These are phyloP conservation scores for Aspergillus udagawae DNA, from an alignment of 2,329 filamentous ascomycete genomes.

Conservation along the genomic window DNA sequence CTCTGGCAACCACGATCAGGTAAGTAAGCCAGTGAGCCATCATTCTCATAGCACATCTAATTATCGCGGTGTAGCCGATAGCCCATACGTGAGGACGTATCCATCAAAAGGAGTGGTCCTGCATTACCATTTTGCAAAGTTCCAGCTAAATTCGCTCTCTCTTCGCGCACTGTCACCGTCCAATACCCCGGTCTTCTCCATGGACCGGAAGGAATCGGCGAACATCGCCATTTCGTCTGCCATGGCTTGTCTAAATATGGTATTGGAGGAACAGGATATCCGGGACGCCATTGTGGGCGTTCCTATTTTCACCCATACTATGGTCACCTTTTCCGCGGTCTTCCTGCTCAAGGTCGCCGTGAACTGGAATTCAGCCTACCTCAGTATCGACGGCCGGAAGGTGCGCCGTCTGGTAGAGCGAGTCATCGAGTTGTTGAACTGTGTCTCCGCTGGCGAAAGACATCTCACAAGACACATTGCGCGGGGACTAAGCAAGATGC, in stretches of 20 bases:
- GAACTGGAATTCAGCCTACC: slow-evolving; percentile 41
- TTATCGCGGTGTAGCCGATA: slow-evolving; percentile 30
- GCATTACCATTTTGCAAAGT: slow-evolving; percentile 52
- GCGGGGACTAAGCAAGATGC: slow-evolving; percentile 39
- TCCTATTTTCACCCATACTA: slow-evolving; percentile 43
- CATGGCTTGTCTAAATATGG: slow-evolving; percentile 45
- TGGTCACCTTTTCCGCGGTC: slow-evolving; percentile 45
- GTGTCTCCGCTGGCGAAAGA: slow-evolving; percentile 39
- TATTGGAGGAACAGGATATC: slow-evolving; percentile 47
- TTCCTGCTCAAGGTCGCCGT: slow-evolving; percentile 44
- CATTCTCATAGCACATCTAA: not conserved
- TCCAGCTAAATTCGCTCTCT: slow-evolving; percentile 48
- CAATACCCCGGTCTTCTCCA: slow-evolving; percentile 40
- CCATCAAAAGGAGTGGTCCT: slow-evolving; percentile 49
- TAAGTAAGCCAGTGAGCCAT: slow-evolving; percentile 28
- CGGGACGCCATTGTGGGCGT: slow-evolving; percentile 48
- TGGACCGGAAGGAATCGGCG: slow-evolving; percentile 43
- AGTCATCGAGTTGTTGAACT: slow-evolving; percentile 38
- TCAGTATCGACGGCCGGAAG: slow-evolving; percentile 37
- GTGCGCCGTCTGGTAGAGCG: slow-evolving; percentile 37
- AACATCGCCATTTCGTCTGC: slow-evolving; percentile 47
- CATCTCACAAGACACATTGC: slow-evolving; percentile 42
- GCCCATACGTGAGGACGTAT: slow-evolving; percentile 46
- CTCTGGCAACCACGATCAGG: slow-evolving; percentile 46
- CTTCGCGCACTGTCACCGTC: slow-evolving; percentile 41